Conservation (phyloP, 352 stramenopile species). For the Pythium coloratum region DNA sequence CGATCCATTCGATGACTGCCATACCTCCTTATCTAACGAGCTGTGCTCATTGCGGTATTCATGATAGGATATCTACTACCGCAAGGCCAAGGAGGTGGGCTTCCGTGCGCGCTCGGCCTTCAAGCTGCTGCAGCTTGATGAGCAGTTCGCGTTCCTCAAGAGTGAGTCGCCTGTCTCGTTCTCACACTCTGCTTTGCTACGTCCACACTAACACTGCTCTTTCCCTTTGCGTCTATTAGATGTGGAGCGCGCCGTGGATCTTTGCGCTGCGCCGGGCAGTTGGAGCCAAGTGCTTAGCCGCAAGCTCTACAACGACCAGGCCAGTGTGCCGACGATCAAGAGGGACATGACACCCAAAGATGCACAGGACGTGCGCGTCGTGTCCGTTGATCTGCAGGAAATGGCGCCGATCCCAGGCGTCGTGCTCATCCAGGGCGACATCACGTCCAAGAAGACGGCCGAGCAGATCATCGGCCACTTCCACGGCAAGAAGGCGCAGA, state of each 20-base stretch:
- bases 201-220: neutral
- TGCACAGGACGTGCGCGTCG: conserved; percentile 75
- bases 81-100: conserved; percentile 93
- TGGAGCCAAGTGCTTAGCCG: conserved; percentile 98
- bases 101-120: conserved; percentile 98
- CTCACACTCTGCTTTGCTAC: neutral
- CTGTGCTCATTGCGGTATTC: neutral
- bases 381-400: conserved; percentile 98
- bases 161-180: conserved; percentile 17
- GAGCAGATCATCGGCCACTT: conserved; percentile 96
- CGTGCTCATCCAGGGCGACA: conserved; percentile 95
- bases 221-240: conserved; percentile 23
- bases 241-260: conserved; percentile 94
- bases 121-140: conserved; percentile 99
- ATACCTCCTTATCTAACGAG: neutral
- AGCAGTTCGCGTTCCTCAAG: conserved; percentile 96
- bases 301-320: conserved; percentile 69
- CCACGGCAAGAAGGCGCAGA: conserved; percentile 91
- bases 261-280: conserved; percentile 97
- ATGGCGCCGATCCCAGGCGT: conserved; percentile 98
- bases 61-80: conserved; percentile 88
- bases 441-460: conserved; percentile 96
- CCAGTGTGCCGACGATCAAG: conserved; percentile 26
- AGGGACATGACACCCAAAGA: conserved; percentile 27
- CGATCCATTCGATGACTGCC: neutral